Percentiles rank a stretch among this genome's conserved stretches.
These are phyloP conservation scores for Solanum gracilifrons DNA, from an alignment of 257 asterid species.

Conservation along the genomic window DNA sequence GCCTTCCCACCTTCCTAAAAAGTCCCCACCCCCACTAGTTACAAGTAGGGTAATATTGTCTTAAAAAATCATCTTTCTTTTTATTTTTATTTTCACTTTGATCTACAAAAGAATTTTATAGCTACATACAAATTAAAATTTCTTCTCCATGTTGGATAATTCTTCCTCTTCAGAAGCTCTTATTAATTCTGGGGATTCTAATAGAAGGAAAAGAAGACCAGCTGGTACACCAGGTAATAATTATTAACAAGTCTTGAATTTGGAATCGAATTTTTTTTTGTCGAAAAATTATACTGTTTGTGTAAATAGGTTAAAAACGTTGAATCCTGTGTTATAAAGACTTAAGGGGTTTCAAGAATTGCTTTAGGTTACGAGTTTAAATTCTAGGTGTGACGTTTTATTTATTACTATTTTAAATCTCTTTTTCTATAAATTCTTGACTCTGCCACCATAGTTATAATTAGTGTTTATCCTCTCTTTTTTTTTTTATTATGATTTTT, in stretches of 20 bases:
- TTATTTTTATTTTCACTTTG: not conserved
- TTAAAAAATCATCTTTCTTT: not conserved
- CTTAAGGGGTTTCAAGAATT: not conserved
- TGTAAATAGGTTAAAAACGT: not conserved
- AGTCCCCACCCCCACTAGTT: not conserved
- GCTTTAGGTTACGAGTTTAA: not conserved
- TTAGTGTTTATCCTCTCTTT: not conserved
- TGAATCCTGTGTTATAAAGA: not conserved
- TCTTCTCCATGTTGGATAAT: constrained; percentile 15
- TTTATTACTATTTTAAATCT: not conserved
- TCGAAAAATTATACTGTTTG: not conserved
- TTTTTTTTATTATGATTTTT: not conserved
- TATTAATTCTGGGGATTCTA: not conserved
- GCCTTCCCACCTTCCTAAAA: constrained; percentile 5
- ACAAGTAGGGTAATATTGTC: not conserved
- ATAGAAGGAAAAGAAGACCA: constrained; percentile 22
- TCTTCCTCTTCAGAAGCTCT: constrained; percentile 15
- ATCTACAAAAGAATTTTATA: not conserved
- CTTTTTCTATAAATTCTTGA: not conserved
- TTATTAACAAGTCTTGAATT: not conserved
- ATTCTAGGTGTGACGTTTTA: not conserved
- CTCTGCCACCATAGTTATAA: not conserved
- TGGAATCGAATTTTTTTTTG: not conserved
- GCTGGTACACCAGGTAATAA: constrained; percentile 29
- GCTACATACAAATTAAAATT: not conserved